These are phyloP conservation scores for Sparassis latifolia DNA, from an alignment of 1,284 basidiomycete species.

Conservation along the genomic window DNA sequence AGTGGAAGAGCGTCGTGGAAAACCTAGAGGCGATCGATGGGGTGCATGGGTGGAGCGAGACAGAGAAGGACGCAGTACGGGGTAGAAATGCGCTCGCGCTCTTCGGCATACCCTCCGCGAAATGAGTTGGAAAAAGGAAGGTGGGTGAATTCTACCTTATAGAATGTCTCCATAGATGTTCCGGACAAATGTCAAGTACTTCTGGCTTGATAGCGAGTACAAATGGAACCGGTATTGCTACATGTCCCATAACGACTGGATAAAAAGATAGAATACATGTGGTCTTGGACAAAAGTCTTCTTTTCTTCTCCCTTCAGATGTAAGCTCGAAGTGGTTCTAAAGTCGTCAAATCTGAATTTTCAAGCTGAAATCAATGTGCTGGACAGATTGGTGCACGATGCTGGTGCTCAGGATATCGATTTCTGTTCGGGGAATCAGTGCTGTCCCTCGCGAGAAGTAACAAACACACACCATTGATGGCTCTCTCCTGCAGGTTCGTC, in stretches of 20 bases:
- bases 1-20: conserved; percentile 79
- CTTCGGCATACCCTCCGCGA: conserved; percentile 35
- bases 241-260: conserved; percentile 5
- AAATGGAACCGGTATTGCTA: conserved; percentile 1
- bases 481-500: conserved; percentile 66
- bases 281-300: not conserved
- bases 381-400: conserved; percentile 86
- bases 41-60: conserved; percentile 55
- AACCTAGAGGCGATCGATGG: conserved; percentile 73
- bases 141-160: not conserved
- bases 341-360: conserved; percentile 66
- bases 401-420: conserved; percentile 94
- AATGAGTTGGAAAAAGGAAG: not conserved
- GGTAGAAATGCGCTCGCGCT: conserved; percentile 67
- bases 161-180: too few relatives aligned
- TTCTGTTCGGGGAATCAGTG: conserved; percentile 42
- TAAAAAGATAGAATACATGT: conserved; percentile 2
- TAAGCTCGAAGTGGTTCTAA: too few relatives aligned
- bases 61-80: conserved; percentile 57
- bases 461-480: conserved; percentile 61
- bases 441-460: not conserved
- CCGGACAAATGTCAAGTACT: not conserved
- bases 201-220: not conserved
- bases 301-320: conserved; percentile 23
- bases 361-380: conserved; percentile 89